Percentiles rank a stretch among this genome's conserved stretches.
Conservation (phyloP, 73 alveolate species). For the Paramecium primaurelia region DNA sequence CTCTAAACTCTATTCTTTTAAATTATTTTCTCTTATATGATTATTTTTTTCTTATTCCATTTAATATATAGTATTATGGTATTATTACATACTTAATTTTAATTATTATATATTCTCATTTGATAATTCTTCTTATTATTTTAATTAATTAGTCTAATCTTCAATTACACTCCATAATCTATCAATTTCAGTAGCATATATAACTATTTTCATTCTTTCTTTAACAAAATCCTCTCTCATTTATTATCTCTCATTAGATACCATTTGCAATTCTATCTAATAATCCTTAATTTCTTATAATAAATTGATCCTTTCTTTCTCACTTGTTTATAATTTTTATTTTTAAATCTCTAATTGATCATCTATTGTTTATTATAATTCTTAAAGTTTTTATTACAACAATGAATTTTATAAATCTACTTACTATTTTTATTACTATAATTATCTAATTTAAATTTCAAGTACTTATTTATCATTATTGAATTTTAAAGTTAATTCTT, state of each 20-base stretch:
- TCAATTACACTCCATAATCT: not conserved
- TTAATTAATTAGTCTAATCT: not conserved
- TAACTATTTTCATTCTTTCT: slow-evolving; percentile 35
- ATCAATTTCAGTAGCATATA: not conserved
- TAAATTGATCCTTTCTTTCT: not conserved
- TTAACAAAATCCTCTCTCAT: not conserved
- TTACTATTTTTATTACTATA: not conserved
- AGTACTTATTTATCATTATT: slow-evolving; percentile 8
- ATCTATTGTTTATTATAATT: not conserved
- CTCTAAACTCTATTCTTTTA: not conserved
- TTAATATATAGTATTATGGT: not conserved
- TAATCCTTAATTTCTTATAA: not conserved
- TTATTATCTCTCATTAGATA: not conserved
- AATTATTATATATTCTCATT: not conserved
- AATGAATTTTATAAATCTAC: not conserved
- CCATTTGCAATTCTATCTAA: not conserved
- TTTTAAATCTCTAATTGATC: not conserved
- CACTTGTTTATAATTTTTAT: not conserved
- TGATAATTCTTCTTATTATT: not conserved
- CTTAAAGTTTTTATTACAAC: not conserved
- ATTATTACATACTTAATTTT: not conserved
- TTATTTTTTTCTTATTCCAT: not conserved
- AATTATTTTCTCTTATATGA: not conserved
- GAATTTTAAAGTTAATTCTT: not conserved
- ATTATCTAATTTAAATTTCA: not conserved